Evolutionary conservation across 2,329 filamentous ascomycete genomes (phyloP).

Genomic region (Colletotrichum horii): DNA sequence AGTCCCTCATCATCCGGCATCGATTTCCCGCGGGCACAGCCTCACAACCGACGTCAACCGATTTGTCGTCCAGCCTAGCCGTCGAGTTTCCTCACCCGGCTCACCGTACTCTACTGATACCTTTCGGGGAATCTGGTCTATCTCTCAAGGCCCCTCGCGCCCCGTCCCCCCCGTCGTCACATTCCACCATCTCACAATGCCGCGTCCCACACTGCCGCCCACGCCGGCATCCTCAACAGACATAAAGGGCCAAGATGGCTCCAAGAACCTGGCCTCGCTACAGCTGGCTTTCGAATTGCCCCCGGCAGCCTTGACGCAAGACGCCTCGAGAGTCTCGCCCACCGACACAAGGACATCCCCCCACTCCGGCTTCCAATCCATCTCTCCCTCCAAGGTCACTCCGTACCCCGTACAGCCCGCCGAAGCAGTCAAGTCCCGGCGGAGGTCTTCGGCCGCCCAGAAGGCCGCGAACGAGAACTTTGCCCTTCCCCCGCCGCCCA

Average conservation of each 20-base stretch:
- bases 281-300: slow-evolving; percentile 78
- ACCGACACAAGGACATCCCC: slow-evolving; percentile 37
- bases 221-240: slow-evolving; percentile 84
- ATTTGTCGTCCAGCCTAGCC: background rate
- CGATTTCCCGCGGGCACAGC: background rate
- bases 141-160: background rate
- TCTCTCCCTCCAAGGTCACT: slow-evolving; percentile 27
- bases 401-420: slow-evolving; percentile 52
- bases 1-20: background rate
- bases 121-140: background rate
- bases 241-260: slow-evolving; percentile 74
- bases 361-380: slow-evolving; percentile 10
- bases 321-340: slow-evolving; percentile 51
- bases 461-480: slow-evolving; percentile 66
- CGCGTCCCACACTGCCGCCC: slow-evolving; percentile 69
- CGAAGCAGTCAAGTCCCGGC: slow-evolving; percentile 58
- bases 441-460: slow-evolving; percentile 53
- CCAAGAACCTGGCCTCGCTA: slow-evolving; percentile 62
- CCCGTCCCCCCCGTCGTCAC: background rate
- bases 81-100: background rate
- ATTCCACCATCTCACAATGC: slow-evolving; percentile 54
- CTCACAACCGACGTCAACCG: background rate
- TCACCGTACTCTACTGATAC: background rate
- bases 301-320: slow-evolving; percentile 70
- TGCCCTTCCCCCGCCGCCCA: slow-evolving; percentile 88